phyloP scores from a whole-genome alignment of 2,329 filamentous ascomycete genomes.

The Alternaria rosae region DNA sequence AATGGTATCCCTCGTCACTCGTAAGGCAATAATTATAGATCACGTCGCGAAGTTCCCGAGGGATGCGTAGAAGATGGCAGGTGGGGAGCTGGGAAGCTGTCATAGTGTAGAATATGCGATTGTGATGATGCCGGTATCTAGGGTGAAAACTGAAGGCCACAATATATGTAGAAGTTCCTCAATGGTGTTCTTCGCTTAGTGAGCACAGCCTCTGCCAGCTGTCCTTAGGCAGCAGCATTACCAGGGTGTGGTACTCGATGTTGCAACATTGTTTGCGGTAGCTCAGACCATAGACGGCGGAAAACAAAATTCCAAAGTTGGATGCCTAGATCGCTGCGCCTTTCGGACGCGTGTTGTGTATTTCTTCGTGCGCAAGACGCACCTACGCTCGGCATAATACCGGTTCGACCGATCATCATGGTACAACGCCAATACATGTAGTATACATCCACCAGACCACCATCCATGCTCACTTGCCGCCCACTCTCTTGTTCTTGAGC shows the following conservation, averaged over 20 bases:
- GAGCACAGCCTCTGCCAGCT: background rate
- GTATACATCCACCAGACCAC: conserved; percentile 17
- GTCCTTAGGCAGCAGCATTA: background rate
- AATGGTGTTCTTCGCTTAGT: too few relatives aligned
- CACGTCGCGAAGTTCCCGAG: background rate
- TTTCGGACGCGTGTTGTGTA: background rate
- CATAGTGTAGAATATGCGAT: background rate
- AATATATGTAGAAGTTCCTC: background rate
- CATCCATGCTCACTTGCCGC: conserved; percentile 46
- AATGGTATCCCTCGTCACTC: background rate
- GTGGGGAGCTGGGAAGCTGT: background rate
- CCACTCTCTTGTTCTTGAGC: conserved; percentile 85
- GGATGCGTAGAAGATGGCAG: background rate
- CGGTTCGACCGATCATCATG: background rate
- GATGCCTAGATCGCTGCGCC: background rate
- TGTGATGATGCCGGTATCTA: background rate
- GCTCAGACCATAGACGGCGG: background rate
- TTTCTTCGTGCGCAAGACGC: background rate
- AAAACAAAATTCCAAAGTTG: background rate
- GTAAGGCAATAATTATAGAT: background rate
- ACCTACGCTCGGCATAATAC: background rate
- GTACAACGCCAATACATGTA: conserved; percentile 17
- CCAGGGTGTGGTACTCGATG: background rate
- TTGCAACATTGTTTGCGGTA: background rate
- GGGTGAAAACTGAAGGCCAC: background rate